Evolutionary conservation across 2,329 filamentous ascomycete species (phyloP), one percentile per base, ranked within the genome.

Genomic region (Berkeleyomyces basicola): DNA sequence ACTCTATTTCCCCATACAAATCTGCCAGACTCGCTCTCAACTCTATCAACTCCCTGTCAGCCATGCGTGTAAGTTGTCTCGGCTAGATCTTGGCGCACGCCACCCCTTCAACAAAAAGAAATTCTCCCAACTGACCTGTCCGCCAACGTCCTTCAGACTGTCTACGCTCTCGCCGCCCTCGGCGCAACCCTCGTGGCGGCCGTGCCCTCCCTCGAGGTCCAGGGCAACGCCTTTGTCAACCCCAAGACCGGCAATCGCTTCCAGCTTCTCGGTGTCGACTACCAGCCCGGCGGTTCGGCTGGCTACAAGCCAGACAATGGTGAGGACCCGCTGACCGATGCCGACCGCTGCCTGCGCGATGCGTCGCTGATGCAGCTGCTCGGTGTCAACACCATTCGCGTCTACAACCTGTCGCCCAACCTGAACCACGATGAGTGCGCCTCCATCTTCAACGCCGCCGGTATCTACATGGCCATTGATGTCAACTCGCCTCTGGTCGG

Each of bases 401-500:
- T 85, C n/a, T 86, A 86, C 75, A 86, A 86, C 75, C 71, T 86
- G 65, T 79, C 83, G 71, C 83, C 83, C 39, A 72, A 84, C 68
- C 72, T 85, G 66, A 85, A 86, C 75, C 83, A 86, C 69, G 82
- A 86, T 67, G 76, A 80, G 66, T 86, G 83, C 69, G 83, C 81
- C 64, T 83, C 80, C 67, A 83, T 86, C 68, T 86, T 86, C 76
- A 86, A 86, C 67, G 79, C 80, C 36, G 81, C 82, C 66, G 83
- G 83, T 70, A 86, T 86, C 72, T 86, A 85, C 74, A 82, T 86
- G 80, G 73, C 85, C 68, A 76, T 86, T 67, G 83, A 86, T 68
- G 83, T 86, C 71, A 86, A 86, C 75, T 84, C 82, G 51, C 83
- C 83, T 58, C 73, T 83, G 3, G 71, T 75, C 7, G 82, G 81